A percentile compares a stretch with the other conserved stretches of the same genome.
Evolutionary conservation across 129 eudicot species (phyloP).

Genomic region (Ambrosia trifida): DNA sequence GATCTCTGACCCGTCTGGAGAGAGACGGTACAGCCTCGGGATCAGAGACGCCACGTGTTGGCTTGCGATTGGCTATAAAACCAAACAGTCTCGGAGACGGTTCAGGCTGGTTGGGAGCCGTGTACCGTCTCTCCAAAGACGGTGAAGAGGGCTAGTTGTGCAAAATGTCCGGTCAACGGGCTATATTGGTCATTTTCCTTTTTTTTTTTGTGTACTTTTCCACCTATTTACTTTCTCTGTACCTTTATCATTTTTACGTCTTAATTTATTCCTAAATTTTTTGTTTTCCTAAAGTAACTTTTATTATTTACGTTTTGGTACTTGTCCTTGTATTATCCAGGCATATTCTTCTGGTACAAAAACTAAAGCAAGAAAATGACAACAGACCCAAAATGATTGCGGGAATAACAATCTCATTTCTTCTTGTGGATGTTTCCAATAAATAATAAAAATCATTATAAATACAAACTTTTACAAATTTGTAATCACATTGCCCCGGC

Average conservation of each 20-base stretch:
- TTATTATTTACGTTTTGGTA: background rate
- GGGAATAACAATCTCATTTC: conserved; percentile 26
- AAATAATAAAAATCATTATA: conserved; percentile 22
- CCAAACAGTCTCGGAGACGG: too few species aligned
- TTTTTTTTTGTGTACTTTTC: too few species aligned
- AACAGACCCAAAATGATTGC: conserved; percentile 7
- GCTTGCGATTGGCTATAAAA: too few species aligned
- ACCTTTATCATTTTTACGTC: background rate
- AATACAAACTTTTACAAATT: conserved; percentile 16
- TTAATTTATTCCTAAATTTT: background rate
- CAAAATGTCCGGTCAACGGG: too few species aligned
- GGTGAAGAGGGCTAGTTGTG: too few species aligned
- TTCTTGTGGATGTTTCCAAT: conserved; percentile 20
- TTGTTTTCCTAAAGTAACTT: background rate
- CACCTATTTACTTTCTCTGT: too few species aligned
- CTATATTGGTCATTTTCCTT: too few species aligned
- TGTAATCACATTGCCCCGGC: conserved; percentile 27
- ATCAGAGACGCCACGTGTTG: too few species aligned
- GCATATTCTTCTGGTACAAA: conserved; percentile 17
- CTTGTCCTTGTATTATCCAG: background rate
- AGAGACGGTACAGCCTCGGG: too few species aligned
- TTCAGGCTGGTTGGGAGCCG: too few species aligned
- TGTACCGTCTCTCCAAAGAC: too few species aligned
- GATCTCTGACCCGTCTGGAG: too few species aligned
- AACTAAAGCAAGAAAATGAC: background rate